Percentiles rank a stretch among this genome's conserved stretches.
These are phyloP conservation scores for Kernera saxatilis DNA, from an alignment of 345 rosid species.

Conservation along the genomic window DNA sequence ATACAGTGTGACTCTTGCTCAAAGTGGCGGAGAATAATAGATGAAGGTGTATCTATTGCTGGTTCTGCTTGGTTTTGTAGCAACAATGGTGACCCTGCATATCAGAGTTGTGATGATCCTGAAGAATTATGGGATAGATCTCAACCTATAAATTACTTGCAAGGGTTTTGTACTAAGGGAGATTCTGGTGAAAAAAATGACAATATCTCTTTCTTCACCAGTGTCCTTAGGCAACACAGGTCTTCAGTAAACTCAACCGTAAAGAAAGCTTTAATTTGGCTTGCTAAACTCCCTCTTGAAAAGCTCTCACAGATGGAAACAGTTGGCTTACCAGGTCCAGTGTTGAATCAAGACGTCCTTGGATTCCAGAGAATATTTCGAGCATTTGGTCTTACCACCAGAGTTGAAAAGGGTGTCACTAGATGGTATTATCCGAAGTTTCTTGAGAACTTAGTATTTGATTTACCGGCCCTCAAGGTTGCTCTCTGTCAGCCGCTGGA, in stretches of 20 bases:
- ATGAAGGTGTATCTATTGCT: slow-evolving; percentile 36
- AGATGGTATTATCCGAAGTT: slow-evolving; percentile 74
- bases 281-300: slow-evolving; percentile 60
- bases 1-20: slow-evolving; percentile 89
- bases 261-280: slow-evolving; percentile 75
- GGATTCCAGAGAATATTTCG: slow-evolving; percentile 58
- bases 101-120: slow-evolving; percentile 65
- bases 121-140: slow-evolving; percentile 70
- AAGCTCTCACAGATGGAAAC: slow-evolving; percentile 82
- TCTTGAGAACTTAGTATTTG: slow-evolving; percentile 78
- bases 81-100: slow-evolving; percentile 64
- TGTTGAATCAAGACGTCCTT: slow-evolving; percentile 36
- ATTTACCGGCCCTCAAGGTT: slow-evolving; percentile 70
- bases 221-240: slow-evolving; percentile 66
- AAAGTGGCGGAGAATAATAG: slow-evolving; percentile 83
- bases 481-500: slow-evolving; percentile 76
- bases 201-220: slow-evolving; percentile 68
- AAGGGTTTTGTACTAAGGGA: slow-evolving; percentile 71
- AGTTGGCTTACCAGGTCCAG: slow-evolving; percentile 65
- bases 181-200: slow-evolving; percentile 48
- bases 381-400: slow-evolving; percentile 74
- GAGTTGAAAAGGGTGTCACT: slow-evolving; percentile 51
- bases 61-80: slow-evolving; percentile 88
- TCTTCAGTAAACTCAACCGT: slow-evolving; percentile 43
- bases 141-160: slow-evolving; percentile 56